Conservation (phyloP, 2,329 filamentous ascomycete genomes). For the Exutisphaerella laricina region DNA sequence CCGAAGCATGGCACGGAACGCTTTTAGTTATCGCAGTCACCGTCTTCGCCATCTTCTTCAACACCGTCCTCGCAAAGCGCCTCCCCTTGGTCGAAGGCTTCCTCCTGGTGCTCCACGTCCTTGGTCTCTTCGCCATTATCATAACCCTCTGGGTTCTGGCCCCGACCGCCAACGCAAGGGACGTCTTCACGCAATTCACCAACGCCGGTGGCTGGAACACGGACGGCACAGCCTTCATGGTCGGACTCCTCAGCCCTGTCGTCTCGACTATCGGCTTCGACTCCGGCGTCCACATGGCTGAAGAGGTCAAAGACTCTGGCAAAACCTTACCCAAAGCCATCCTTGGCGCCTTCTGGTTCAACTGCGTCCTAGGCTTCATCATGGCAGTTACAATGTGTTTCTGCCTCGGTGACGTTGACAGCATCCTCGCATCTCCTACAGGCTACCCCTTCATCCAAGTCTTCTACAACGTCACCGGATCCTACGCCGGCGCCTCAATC, state of each 20-base stretch:
- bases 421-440: constrained; percentile 21
- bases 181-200: constrained; percentile 19
- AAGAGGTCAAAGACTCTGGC: constrained; percentile 23
- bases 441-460: constrained; percentile 32
- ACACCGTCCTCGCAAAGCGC: constrained; percentile 24
- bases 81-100: constrained; percentile 28
- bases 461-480: constrained; percentile 34
- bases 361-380: constrained; percentile 23
- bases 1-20: constrained; percentile 40
- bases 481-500: constrained; percentile 25
- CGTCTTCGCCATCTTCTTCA: constrained; percentile 25
- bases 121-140: constrained; percentile 32
- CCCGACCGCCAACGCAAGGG: constrained; percentile 15
- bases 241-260: constrained; percentile 36
- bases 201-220: constrained; percentile 25
- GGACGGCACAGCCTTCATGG: constrained; percentile 36
- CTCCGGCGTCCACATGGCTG: constrained; percentile 24
- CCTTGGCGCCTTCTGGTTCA: constrained; percentile 21
- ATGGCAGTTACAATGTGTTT: constrained; percentile 33
- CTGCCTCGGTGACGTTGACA: constrained; percentile 31
- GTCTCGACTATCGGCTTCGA: constrained; percentile 24
- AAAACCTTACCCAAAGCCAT: constrained; percentile 19
- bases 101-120: constrained; percentile 27
- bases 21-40: constrained; percentile 33
- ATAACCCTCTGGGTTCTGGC: constrained; percentile 23